Conservation (phyloP, 441 rosid genomes). For the Adansonia rubrostipa region DNA sequence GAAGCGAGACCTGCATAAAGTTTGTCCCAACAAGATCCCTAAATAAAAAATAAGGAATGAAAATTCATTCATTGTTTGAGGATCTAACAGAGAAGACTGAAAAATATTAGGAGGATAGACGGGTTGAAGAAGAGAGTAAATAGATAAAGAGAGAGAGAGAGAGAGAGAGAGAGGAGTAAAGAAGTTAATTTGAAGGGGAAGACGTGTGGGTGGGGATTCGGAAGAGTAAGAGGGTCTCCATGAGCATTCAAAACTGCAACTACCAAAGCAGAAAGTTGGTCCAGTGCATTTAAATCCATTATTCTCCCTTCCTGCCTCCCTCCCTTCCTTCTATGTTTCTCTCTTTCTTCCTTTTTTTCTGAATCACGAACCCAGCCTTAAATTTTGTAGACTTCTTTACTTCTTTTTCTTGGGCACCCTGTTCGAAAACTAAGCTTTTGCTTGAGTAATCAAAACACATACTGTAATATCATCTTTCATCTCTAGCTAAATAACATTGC, state of each 20-base stretch:
- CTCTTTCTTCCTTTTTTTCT: conserved; percentile 14
- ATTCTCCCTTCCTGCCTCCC: conserved; percentile 27
- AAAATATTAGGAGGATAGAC: conserved; percentile 8
- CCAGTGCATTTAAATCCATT: conserved; percentile 58
- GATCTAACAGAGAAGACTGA: conserved; percentile 12
- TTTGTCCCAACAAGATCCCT: conserved; percentile 5
- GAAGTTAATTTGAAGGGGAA: conserved; percentile 20
- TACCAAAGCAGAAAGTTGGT: conserved; percentile 72
- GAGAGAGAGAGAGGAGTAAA: conserved; percentile 7
- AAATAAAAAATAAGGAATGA: neutral
- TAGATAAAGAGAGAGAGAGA: no score
- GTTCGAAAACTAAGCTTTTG: neutral
- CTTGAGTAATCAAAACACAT: conserved; percentile 5
- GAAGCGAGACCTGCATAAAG: neutral
- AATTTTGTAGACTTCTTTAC: neutral
- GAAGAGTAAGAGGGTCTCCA: conserved; percentile 44
- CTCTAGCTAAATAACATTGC: neutral
- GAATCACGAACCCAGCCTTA: neutral
- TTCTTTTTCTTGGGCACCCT: neutral
- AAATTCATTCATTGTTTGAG: neutral
- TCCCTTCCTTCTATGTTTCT: neutral
- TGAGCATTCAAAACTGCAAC: conserved; percentile 77
- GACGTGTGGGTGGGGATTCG: conserved; percentile 50
- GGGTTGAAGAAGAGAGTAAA: conserved; percentile 7
- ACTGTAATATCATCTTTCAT: neutral